Evolutionary conservation across 139 green algal genomes (phyloP).

Genomic region (Chlamydomonas schloesseri): DNA sequence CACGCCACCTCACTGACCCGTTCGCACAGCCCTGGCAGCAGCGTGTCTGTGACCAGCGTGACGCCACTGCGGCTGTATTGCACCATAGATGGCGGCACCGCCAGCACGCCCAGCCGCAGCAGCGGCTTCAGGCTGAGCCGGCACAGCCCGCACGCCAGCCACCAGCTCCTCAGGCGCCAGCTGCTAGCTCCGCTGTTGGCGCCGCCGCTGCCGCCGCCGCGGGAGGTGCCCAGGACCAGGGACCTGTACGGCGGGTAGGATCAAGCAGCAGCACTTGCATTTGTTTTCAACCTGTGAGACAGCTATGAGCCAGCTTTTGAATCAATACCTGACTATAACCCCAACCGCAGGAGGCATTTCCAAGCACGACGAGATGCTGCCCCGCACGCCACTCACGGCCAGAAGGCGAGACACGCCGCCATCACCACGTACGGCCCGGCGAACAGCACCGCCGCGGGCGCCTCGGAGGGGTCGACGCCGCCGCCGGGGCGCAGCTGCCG

Average conservation of each 20-base stretch:
- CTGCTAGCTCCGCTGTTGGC: background rate
- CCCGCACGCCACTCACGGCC: background rate
- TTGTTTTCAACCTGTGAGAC: too few relatives aligned
- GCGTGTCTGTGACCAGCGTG: background rate
- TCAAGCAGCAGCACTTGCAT: too few relatives aligned
- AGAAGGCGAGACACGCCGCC: background rate
- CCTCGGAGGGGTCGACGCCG: background rate
- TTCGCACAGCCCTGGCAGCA: constrained; percentile 18
- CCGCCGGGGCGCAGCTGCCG: background rate
- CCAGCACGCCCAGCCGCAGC: background rate
- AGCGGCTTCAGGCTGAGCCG: background rate
- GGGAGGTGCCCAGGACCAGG: background rate
- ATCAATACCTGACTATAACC: too few relatives aligned
- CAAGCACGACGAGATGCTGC: background rate
- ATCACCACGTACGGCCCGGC: constrained; percentile 2
- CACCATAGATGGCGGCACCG: background rate
- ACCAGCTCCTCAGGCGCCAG: background rate
- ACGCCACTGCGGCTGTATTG: constrained; percentile 3
- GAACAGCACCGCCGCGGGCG: background rate
- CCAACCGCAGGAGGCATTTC: too few relatives aligned
- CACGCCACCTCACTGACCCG: background rate
- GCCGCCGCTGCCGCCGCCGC: too few relatives aligned
- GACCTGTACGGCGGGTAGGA: background rate
- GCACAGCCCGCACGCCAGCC: background rate
- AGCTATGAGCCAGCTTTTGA: too few relatives aligned